These are phyloP conservation scores for Vicia faba DNA, from an alignment of 306 rosid genomes.

Conservation along the genomic window DNA sequence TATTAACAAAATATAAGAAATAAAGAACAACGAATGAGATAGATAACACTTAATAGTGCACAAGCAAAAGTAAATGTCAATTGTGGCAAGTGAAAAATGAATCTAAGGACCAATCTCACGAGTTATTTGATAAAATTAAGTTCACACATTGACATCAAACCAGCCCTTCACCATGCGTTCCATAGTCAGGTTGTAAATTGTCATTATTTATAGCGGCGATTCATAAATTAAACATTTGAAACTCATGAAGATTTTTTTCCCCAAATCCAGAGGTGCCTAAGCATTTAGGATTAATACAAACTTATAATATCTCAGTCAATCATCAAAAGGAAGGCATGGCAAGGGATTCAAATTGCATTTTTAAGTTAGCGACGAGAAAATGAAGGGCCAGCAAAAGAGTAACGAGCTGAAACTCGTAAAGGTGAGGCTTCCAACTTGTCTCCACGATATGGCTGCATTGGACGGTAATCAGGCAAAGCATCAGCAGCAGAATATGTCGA, in stretches of 20 bases:
- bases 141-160: too few relatives aligned
- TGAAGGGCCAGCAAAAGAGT: conserved; percentile 59
- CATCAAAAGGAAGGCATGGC: not conserved
- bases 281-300: not conserved
- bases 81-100: not conserved
- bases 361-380: conserved; percentile 44
- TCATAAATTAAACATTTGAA: not conserved
- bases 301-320: not conserved
- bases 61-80: not conserved
- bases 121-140: too few relatives aligned
- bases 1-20: too few relatives aligned
- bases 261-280: conserved; percentile 9
- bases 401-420: conserved; percentile 64
- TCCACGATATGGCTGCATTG: conserved; percentile 38
- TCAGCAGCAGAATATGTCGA: conserved; percentile 55
- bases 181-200: not conserved
- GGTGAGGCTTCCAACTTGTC: conserved; percentile 39
- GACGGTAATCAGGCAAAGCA: conserved; percentile 47
- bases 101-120: too few relatives aligned
- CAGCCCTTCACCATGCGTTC: not conserved
- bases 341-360: conserved; percentile 12
- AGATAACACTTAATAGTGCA: too few relatives aligned
- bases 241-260: not conserved
- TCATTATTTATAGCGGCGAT: not conserved
- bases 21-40: too few relatives aligned